Percentiles rank a stretch among this genome's conserved stretches.
phyloP scores from a whole-genome alignment of 768 basidiomycete genomes.

The Hortiboletus campestris region DNA sequence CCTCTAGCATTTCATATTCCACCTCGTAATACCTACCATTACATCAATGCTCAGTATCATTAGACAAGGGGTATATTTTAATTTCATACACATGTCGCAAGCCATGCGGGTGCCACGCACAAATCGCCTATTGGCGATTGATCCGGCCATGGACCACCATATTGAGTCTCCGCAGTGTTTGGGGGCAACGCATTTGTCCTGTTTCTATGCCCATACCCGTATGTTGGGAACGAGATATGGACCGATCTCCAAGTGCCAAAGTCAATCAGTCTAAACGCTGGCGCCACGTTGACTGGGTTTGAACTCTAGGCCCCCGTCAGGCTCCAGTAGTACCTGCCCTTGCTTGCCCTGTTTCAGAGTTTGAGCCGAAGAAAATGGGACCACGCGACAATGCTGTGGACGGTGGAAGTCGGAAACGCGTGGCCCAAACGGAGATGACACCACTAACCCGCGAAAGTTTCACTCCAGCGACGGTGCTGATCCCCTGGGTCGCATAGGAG shows the following conservation, averaged over 20 bases:
- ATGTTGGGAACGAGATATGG: not conserved
- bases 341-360: slow-evolving; percentile 25
- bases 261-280: slow-evolving; percentile 24
- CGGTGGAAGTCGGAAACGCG: slow-evolving; percentile 9
- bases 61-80: slow-evolving; percentile 18
- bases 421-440: slow-evolving; percentile 5
- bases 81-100: slow-evolving; percentile 5
- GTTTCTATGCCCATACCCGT: slow-evolving; percentile 16
- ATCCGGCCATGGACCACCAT: slow-evolving; percentile 9
- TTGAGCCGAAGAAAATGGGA: slow-evolving; percentile 1
- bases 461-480: not conserved
- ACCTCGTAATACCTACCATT: slow-evolving; percentile 23
- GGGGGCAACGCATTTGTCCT: slow-evolving; percentile 18
- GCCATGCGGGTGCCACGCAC: slow-evolving; percentile 9
- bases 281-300: slow-evolving; percentile 21
- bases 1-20: slow-evolving; percentile 18
- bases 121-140: slow-evolving; percentile 13
- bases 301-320: slow-evolving; percentile 3
- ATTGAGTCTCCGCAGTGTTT: not conserved
- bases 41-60: slow-evolving; percentile 15
- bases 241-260: slow-evolving; percentile 19
- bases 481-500: not conserved
- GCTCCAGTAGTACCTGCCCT: not conserved
- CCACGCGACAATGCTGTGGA: slow-evolving; percentile 19
- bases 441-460: slow-evolving; percentile 29